Conservation (phyloP, 2,329 filamentous ascomycete species). For the Sporothrix brasiliensis region DNA sequence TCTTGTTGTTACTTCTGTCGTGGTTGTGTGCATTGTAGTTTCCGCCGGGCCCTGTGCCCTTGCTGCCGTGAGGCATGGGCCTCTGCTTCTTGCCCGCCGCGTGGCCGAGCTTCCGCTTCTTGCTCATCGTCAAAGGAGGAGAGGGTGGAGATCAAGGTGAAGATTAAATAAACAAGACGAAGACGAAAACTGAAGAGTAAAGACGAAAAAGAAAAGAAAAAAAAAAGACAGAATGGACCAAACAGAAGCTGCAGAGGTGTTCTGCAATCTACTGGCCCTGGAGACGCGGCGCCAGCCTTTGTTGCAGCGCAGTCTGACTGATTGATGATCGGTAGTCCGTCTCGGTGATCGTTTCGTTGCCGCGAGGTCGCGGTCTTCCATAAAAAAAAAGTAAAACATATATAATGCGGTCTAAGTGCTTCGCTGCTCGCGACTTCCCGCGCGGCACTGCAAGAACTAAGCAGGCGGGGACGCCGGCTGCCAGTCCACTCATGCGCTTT, state of each 20-base stretch:
- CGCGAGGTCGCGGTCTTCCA: not conserved
- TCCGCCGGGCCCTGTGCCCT: not conserved
- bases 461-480: conserved; percentile 30
- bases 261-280: not conserved
- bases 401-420: no score
- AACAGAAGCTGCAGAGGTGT: not conserved
- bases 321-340: conserved; percentile 21
- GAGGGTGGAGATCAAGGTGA: not conserved
- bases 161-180: not conserved
- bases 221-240: not conserved
- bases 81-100: conserved; percentile 30
- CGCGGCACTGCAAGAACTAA: conserved; percentile 28
- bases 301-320: conserved; percentile 22
- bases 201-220: not conserved
- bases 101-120: conserved; percentile 49
- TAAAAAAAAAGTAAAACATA: no score
- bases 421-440: conserved; percentile 23
- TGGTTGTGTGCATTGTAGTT: conserved; percentile 28
- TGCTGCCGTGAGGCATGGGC: conserved; percentile 25
- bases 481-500: not conserved
- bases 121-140: conserved; percentile 41
- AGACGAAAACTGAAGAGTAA: not conserved
- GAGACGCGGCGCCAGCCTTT: not conserved
- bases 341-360: conserved; percentile 12
- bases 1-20: conserved; percentile 20